Base-by-base conservation (phyloP, 129 eudicot species). In the Arctium minus region DNA sequence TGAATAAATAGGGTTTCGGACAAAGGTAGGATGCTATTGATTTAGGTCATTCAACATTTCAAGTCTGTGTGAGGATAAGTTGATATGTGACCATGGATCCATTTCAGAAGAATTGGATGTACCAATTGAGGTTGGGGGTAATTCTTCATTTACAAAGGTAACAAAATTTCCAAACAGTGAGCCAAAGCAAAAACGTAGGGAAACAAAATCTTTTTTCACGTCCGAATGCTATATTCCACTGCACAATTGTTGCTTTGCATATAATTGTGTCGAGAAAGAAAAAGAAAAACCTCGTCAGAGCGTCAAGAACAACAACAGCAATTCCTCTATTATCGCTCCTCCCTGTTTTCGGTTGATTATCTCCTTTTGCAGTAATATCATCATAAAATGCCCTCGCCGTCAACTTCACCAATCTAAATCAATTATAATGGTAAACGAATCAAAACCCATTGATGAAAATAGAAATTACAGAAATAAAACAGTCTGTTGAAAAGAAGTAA, bases 241-340 rank as follows among this genome's bases (percentile, higher is more conserved):
- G 70, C 77, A 71, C 11, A 73, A 75, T 27, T 12, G n/a, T 44
- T 46, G 36, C 22, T 33, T 18, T 35, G 38, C 3, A 30, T 15
- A 56, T 17, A 31, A 15, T 0, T 38, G 33, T 8, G 22, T 74
- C 6, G 32, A 13, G 15, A 71, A 9, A 3, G 46, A 77, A 73
- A 6, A 8, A 4, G 0, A 11, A 72, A 38, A 77, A 92, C 98
- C 97, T 94, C 3, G 97, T 95, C 12, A 95, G 93, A 8, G 99
- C 97, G 75, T 96, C 99, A 88, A 96, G 99, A 62, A 96, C 91
- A 35, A 96, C 97, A 32, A 96, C 98, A 7, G 99, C 99, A 80
- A 96, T 89, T 10, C 99, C 99, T 39, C 95, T 80, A 78, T 93
- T 96, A 82, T 96, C 99, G 30, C 97, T 88, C 76, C 98, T 87